phyloP scores from a whole-genome alignment of 1,284 basidiomycete species.

The Phylloboletellus chloephorus region DNA sequence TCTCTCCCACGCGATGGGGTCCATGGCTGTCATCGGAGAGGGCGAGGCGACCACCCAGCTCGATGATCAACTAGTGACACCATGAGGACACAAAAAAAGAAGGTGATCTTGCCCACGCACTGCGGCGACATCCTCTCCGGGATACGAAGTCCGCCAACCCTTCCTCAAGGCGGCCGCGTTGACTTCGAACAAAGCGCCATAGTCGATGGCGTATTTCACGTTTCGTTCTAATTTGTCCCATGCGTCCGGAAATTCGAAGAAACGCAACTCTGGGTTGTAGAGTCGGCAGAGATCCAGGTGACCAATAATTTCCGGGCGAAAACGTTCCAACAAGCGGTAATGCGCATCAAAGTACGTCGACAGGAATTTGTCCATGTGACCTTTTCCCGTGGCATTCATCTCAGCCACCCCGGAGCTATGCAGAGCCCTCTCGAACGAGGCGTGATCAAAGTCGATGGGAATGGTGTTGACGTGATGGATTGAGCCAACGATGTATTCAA shows the following conservation, averaged over 20 bases:
- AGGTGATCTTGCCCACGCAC: conserved; percentile 41
- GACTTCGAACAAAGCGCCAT: conserved; percentile 91
- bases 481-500: conserved; percentile 92
- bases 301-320: conserved; percentile 87
- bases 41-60: conserved; percentile 67
- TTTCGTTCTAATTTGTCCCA: conserved; percentile 75
- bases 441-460: conserved; percentile 89
- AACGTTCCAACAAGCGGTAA: conserved; percentile 57
- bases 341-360: conserved; percentile 81
- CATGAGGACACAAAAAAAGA: conserved; percentile 22
- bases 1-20: conserved; percentile 80
- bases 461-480: conserved; percentile 87
- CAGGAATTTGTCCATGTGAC: conserved; percentile 47
- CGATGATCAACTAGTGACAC: conserved; percentile 58
- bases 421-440: conserved; percentile 63
- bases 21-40: conserved; percentile 97
- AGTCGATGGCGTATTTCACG: conserved; percentile 64
- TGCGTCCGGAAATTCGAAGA: conserved; percentile 52
- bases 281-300: conserved; percentile 90
- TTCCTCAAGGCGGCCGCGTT: conserved; percentile 93
- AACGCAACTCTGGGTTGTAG: conserved; percentile 57
- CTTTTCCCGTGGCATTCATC: conserved; percentile 20
- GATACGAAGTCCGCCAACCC: conserved; percentile 84
- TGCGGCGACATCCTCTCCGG: conserved; percentile 69
- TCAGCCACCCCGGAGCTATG: conserved; percentile 33